These are phyloP conservation scores for Plasmodium vinckei DNA, from an alignment of 169 alveolate genomes.

Conservation along the genomic window DNA sequence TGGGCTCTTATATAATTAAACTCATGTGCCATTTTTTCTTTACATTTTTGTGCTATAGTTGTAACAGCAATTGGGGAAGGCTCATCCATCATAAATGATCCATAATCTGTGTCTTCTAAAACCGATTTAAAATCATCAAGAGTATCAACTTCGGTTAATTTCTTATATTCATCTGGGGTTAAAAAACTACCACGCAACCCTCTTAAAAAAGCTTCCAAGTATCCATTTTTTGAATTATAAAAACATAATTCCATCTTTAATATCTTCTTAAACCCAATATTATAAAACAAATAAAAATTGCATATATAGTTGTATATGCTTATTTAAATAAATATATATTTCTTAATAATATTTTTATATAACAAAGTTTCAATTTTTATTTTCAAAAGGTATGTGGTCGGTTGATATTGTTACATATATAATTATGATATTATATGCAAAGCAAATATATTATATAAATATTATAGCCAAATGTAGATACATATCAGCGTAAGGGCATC, in stretches of 20 bases:
- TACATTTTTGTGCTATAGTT: conserved; percentile 91
- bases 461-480: too few relatives aligned
- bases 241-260: conserved; percentile 91
- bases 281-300: neutral
- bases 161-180: conserved; percentile 94
- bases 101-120: conserved; percentile 98
- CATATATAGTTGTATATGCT: neutral
- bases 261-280: conserved; percentile 4
- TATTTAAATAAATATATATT: conserved; percentile 1
- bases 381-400: too few relatives aligned
- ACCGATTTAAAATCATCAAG: conserved; percentile 94
- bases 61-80: conserved; percentile 93
- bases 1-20: conserved; percentile 92
- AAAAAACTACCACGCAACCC: conserved; percentile 97
- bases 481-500: too few relatives aligned
- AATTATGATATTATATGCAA: too few relatives aligned
- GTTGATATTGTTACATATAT: too few relatives aligned
- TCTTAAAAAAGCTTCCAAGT: conserved; percentile 96
- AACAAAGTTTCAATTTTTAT: too few relatives aligned
- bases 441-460: too few relatives aligned
- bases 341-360: too few relatives aligned
- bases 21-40: conserved; percentile 97
- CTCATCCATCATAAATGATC: conserved; percentile 95
- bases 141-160: conserved; percentile 89
- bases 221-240: conserved; percentile 97